Evolutionary conservation across 768 basidiomycete species (phyloP), one percentile per base, ranked within the genome.

Genomic region (Strobilomyces echinocephalus): DNA sequence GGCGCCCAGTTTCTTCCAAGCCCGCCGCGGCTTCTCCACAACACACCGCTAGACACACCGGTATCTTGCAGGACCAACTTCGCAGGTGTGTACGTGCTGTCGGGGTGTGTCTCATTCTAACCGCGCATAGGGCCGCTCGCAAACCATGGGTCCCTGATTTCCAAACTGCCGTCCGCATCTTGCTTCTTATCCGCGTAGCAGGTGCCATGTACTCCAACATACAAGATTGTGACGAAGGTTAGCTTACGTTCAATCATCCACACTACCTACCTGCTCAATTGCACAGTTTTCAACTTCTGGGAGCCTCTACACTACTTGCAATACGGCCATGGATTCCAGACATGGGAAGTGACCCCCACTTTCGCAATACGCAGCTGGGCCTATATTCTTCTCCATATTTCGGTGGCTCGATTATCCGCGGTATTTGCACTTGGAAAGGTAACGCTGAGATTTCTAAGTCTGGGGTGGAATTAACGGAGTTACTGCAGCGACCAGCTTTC

Each of bases 191-290:
- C 16, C 82, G 97, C 18, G 78, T 94, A 30, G 73, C 82, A 24
- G 85, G 80, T 1, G 97, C 94, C 3, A 97, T 99, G 94, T 98
- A 98, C 66, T 82, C 88, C 12, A 92, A 92, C 60, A 90, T 95
- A 52, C 83, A 85, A 63, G 97, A 98, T 66, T 98, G 97, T 58
- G 97, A 99, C 65, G 97, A 99, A 82, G 94, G 95, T 93, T 49
- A 56, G 63, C 48, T 33, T 45, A 44, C 39, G 26, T 21, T 31
- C 28, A 36, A 14, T 14, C 8, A 12, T 34, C 3, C 24, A 48
- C 36, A 38, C 0, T 28, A 41, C 18, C 0, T 28, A 41, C 18
- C 3, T 16, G 36, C 46, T 52, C 35, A 54, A 36, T 33, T n/a
- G 11, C 12, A 20, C 46, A 99, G 97, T 97, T 12, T 99, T 85